Base-by-base conservation (phyloP, 2,329 filamentous ascomycete genomes). In the Claviceps monticola region DNA sequence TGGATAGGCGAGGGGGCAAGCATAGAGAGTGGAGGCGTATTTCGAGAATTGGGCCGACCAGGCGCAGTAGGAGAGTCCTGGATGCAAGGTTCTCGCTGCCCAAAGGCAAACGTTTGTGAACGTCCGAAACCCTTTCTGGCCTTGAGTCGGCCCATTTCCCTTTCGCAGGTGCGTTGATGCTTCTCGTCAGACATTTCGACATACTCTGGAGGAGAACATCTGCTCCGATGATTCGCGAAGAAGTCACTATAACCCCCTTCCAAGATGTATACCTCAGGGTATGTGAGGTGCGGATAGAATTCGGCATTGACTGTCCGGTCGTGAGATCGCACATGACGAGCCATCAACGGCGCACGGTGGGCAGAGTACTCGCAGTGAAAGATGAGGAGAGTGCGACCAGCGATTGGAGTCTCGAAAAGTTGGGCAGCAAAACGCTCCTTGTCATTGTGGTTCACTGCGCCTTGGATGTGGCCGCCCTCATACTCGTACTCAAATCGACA, bases 401-500 rank as follows among this genome's bases (percentile, higher is more conserved):
- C 71, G 61, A 83, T 80, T 17, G 76, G 75, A 21, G 73, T 75
- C 52, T 80, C 71, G 66, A 98, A 95, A 48, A 98, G 79, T 58
- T 90, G 82, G 51, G 75, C 74, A 8, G 88, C 82, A 53, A 98
- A 75, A 55, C 86, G 72, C 62, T 98, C 91, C 70, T 96, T 96
- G 72, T 96, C 88, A 69, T 95, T 97, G 74, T 89, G 93, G 73
- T 98, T 98, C 70, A 95, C 75, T 44, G 93, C 93, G 17, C 86
- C 86, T 59, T 89, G 80, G 63, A 98, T 96, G 66, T 98, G 93
- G 37, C 93, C 93, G 52, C 93, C 93, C 16, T 95, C 85, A 65
- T 94, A 98, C 70, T 98, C 93, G 67, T 98, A 98, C 74, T 98
- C 93, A 65, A 98, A 98, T 19, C 93, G 86, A 67, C 93, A 98